A percentile compares a stretch with the other conserved stretches of the same genome.
These are phyloP conservation scores for Hyphopichia wangnamkhiaoensis DNA, from an alignment of 1,139 yeast genomes.

Conservation along the genomic window DNA sequence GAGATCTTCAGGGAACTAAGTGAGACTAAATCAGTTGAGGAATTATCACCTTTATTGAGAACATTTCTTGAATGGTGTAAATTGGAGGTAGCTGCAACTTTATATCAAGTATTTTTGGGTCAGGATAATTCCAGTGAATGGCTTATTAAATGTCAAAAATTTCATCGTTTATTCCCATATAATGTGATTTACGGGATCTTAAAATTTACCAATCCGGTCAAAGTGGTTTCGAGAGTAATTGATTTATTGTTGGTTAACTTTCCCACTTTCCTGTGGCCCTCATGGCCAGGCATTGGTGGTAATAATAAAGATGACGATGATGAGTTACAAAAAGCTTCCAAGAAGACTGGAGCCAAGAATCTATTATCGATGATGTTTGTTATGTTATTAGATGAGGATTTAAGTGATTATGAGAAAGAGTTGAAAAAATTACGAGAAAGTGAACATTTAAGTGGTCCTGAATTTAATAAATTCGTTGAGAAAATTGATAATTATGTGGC, in stretches of 20 bases:
- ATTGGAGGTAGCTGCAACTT: slow-evolving; percentile 78
- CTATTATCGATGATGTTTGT: slow-evolving; percentile 72
- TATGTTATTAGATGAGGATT: slow-evolving; percentile 76
- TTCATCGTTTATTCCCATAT: slow-evolving; percentile 80
- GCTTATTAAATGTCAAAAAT: slow-evolving; percentile 62
- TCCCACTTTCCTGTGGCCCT: slow-evolving; percentile 31
- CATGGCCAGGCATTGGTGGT: slow-evolving; percentile 20
- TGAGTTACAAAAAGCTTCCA: slow-evolving; percentile 11
- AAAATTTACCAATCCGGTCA: slow-evolving; percentile 81
- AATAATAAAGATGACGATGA: slow-evolving; percentile 12
- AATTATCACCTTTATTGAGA: slow-evolving; percentile 66
- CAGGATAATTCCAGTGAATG: slow-evolving; percentile 78
- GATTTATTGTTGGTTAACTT: slow-evolving; percentile 82
- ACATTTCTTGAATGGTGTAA: slow-evolving; percentile 81
- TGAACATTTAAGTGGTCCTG: slow-evolving; percentile 13
- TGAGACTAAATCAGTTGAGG: slow-evolving; percentile 48
- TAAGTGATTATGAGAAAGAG: slow-evolving; percentile 62
- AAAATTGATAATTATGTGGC: slow-evolving; percentile 29
- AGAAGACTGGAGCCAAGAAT: slow-evolving; percentile 55
- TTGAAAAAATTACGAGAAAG: slow-evolving; percentile 47
- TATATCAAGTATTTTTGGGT: slow-evolving; percentile 77
- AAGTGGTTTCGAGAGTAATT: slow-evolving; percentile 72
- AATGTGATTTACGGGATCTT: slow-evolving; percentile 70
- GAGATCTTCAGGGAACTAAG: slow-evolving; percentile 67
- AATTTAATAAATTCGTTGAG: slow-evolving; percentile 22